These are phyloP conservation scores for Talaromyces borbonicus DNA, from an alignment of 495 filamentous ascomycete species.

Conservation along the genomic window DNA sequence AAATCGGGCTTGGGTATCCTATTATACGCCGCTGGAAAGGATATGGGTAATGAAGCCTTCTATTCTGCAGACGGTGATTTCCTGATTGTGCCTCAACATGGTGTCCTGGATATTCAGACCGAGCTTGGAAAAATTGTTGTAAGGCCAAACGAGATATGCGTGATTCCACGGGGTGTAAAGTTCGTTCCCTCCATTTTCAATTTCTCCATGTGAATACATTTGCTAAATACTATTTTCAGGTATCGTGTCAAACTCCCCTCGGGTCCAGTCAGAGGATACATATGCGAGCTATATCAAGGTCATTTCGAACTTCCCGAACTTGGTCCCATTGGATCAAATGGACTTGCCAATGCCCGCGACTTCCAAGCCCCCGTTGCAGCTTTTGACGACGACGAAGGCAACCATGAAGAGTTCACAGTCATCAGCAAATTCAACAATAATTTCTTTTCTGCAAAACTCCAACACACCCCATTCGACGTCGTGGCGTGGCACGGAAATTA, in stretches of 20 bases:
- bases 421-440: conserved; percentile 8
- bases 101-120: conserved; percentile 74
- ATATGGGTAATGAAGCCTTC: conserved; percentile 49
- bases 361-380: conserved; percentile 75
- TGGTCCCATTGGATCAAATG: conserved; percentile 79
- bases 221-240: too few species aligned
- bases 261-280: conserved; percentile 67
- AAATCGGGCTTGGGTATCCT: not conserved
- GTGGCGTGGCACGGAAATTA: conserved; percentile 75
- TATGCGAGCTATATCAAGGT: conserved; percentile 75
- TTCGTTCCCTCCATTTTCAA: too few species aligned
- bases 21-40: not conserved
- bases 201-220: too few species aligned
- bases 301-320: conserved; percentile 82
- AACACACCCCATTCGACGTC: conserved; percentile 71
- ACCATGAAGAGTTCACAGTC: conserved; percentile 12
- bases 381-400: conserved; percentile 51
- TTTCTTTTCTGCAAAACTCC: conserved; percentile 62
- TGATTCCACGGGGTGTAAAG: conserved; percentile 82
- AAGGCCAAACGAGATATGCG: conserved; percentile 77
- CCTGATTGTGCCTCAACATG: conserved; percentile 74
- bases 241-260: conserved; percentile 60
- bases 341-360: conserved; percentile 79
- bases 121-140: conserved; percentile 76
- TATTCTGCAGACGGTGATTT: conserved; percentile 86